phyloP scores from a whole-genome alignment of 2,329 filamentous ascomycete species.

The Leptosphaerulina australis region DNA sequence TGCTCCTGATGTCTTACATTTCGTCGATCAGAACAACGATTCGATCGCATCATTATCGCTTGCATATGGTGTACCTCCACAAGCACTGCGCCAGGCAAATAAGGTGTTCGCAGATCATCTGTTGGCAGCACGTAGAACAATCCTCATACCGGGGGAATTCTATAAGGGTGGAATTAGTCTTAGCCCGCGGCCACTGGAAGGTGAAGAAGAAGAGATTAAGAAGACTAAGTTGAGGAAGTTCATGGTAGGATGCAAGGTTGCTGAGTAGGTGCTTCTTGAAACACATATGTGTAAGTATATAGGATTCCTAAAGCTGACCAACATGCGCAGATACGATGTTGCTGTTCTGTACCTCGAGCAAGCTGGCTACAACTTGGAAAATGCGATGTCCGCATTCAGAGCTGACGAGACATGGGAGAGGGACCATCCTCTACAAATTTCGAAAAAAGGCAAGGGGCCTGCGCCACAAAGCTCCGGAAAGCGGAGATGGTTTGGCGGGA shows the following conservation, averaged over 20 bases:
- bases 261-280: conserved; percentile 63
- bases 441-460: conserved; percentile 53
- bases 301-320: background rate
- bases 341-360: conserved; percentile 78
- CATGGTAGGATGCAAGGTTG: conserved; percentile 79
- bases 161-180: conserved; percentile 71
- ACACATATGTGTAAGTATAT: background rate
- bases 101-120: conserved; percentile 74
- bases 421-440: conserved; percentile 64
- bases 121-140: conserved; percentile 69
- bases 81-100: conserved; percentile 69
- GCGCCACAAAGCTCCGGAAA: conserved; percentile 30
- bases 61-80: conserved; percentile 70
- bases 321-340: conserved; percentile 65
- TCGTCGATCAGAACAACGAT: conserved; percentile 72
- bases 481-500: conserved; percentile 46
- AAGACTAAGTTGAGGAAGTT: conserved; percentile 75
- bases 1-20: conserved; percentile 73
- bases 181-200: conserved; percentile 72
- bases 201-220: conserved; percentile 73
- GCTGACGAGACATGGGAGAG: conserved; percentile 79
- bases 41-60: conserved; percentile 71
- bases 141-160: conserved; percentile 73
- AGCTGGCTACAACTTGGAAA: conserved; percentile 67
- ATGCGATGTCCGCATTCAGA: conserved; percentile 67